Base-by-base conservation (phyloP, 176 grass and related monocot genomes). In the bread wheat (Triticum aestivum) region DNA sequence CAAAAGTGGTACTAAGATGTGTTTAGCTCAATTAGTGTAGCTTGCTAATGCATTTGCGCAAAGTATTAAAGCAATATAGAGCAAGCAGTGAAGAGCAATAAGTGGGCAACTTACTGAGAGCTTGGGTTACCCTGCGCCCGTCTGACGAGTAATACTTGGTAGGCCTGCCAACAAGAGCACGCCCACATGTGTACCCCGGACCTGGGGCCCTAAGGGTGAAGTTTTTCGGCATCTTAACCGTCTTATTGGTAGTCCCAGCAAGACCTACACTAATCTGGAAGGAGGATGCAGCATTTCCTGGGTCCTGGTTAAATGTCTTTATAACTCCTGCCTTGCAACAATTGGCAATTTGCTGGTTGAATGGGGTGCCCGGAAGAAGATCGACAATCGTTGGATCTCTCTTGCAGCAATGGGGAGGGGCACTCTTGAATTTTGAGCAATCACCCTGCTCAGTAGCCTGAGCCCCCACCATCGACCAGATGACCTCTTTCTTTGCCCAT, bases 401-500 rank as follows among this genome's bases (percentile, higher is more conserved):
- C 86, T 94, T 94, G 79, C 94, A 97, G 30, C 92, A 89, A 71
- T 97, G 92, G 8, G 92, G 94, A 74, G 4, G 17, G 44, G 44
- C 54, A 7, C 86, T 84, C 68, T 92, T 94, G 86, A 97, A 97
- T 11, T 84, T 85, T 35, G 94, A 97, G 88, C 94, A 97, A 65
- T 97, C 94, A 33, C 94, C 94, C 87, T 97, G 94, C 77, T 97
- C 90, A 11, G 92, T 97, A 30, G 94, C 56, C 80, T 92, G 86
- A 54, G 94, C 90, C 14, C 94, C 94, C 41, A 86, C 86, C 92
- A 97, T 97, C 17, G 94, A 94, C 94, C 94, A 97, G 63, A 97
- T 97, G n/a, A 97, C 92, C 74, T 94, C 94, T 49, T 97, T 79
- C 83, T 97, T 97, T 29, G 91, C 94, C 94, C 94, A 97, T 62